These are phyloP conservation scores for Sherardia arvensis DNA, from an alignment of 257 asterid genomes.

Conservation along the genomic window DNA sequence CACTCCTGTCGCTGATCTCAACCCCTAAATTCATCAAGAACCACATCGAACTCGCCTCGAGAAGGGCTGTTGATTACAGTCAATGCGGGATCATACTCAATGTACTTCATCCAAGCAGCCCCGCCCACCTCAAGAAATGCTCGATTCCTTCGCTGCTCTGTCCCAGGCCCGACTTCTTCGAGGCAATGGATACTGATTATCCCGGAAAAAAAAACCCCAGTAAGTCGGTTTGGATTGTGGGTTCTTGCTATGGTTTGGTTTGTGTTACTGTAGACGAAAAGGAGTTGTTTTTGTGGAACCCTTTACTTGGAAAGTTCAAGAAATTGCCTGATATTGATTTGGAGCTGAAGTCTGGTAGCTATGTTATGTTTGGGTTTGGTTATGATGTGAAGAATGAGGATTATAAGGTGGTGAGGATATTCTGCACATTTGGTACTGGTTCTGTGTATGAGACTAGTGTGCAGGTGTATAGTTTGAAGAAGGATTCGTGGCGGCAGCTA, in stretches of 20 bases:
- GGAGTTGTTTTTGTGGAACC: conserved; percentile 24
- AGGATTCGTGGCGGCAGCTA: conserved; percentile 38
- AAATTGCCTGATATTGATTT: conserved; percentile 10
- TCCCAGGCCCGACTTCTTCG: background rate
- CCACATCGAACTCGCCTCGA: conserved; percentile 8
- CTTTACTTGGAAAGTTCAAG: conserved; percentile 10
- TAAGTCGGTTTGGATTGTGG: conserved; percentile 12
- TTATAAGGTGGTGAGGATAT: conserved; percentile 51
- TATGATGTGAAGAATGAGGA: conserved; percentile 21
- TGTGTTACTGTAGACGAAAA: conserved; percentile 13
- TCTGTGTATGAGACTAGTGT: conserved; percentile 23
- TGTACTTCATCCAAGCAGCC: background rate
- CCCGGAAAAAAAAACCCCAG: conserved; percentile 6
- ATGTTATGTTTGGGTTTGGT: conserved; percentile 25
- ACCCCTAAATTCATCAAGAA: conserved; percentile 5
- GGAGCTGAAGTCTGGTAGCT: conserved; percentile 2
- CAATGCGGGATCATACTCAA: conserved; percentile 1
- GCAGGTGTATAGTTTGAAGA: conserved; percentile 36
- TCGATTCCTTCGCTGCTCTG: conserved; percentile 14
- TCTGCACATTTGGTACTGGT: conserved; percentile 5
- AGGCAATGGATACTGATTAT: conserved; percentile 9
- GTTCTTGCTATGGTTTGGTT: conserved; percentile 27
- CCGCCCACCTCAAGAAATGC: conserved; percentile 6
- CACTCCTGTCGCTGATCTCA: conserved; percentile 8
- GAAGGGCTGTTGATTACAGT: background rate